Evolutionary conservation across 345 rosid species (phyloP).

Genomic region (Salix caprea): DNA sequence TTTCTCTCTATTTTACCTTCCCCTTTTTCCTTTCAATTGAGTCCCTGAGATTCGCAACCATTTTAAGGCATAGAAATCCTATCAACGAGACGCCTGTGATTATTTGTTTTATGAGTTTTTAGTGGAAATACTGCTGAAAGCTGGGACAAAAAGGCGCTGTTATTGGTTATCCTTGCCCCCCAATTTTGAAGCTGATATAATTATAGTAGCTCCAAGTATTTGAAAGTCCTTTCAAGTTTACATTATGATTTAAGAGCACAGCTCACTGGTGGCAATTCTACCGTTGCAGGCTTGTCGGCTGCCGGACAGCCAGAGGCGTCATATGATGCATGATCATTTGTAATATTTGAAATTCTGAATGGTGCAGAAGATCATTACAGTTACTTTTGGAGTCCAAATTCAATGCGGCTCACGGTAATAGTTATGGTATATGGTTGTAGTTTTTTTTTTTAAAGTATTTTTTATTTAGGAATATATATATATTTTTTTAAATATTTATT

Average conservation of each 20-base stretch:
- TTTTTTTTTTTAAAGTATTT: too few relatives aligned
- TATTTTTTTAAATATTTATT: too few relatives aligned
- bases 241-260: background rate
- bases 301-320: background rate
- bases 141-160: constrained; percentile 2
- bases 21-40: background rate
- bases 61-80: background rate
- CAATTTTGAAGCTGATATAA: background rate
- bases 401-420: background rate
- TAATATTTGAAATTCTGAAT: background rate
- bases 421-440: background rate
- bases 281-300: constrained; percentile 19
- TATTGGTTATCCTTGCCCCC: background rate
- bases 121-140: background rate
- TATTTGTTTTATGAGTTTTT: background rate
- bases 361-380: background rate
- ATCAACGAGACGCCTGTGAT: background rate
- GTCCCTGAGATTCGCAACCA: background rate
- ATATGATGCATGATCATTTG: background rate
- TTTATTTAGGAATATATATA: too few relatives aligned
- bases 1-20: background rate
- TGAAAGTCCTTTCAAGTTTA: background rate
- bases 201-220: background rate
- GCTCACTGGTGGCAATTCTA: background rate
- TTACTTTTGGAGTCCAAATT: background rate